A percentile compares a stretch with the other conserved stretches of the same genome.
Conservation (phyloP, 176 grass and related monocot species). For the Triticum turgidum region DNA sequence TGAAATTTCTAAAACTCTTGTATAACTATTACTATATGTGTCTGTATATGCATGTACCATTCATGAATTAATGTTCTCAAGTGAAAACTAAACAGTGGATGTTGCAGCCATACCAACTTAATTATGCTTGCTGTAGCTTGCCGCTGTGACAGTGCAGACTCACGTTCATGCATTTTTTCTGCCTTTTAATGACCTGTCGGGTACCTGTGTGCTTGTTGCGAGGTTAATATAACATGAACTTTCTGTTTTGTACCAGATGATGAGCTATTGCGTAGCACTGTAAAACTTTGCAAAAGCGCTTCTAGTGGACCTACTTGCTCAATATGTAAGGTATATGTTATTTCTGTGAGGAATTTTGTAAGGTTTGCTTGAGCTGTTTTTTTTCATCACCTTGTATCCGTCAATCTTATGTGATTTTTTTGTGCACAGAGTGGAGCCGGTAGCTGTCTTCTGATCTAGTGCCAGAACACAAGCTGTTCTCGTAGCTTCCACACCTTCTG, state of each 20-base stretch:
- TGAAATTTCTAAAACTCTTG: background rate
- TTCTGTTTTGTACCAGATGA: slow-evolving; percentile 36
- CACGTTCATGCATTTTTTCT: background rate
- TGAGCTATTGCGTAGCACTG: slow-evolving; percentile 38
- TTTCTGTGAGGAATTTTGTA: slow-evolving; percentile 25
- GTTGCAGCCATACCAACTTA: background rate
- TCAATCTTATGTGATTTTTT: slow-evolving; percentile 10
- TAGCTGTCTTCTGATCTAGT: slow-evolving; percentile 39
- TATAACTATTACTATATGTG: background rate
- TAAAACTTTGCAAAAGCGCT: slow-evolving; percentile 22
- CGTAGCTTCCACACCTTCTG: slow-evolving; percentile 51
- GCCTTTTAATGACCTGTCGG: background rate
- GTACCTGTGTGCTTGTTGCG: slow-evolving; percentile 3
- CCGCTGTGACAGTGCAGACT: background rate
- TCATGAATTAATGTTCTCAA: background rate
- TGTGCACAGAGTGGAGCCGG: slow-evolving; percentile 46
- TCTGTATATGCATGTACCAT: background rate
- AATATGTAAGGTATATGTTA: slow-evolving; percentile 51
- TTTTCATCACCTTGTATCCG: background rate
- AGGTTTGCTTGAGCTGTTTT: slow-evolving; percentile 14
- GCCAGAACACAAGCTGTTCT: slow-evolving; percentile 49
- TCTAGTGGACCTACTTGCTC: slow-evolving; percentile 40
- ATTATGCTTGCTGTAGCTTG: background rate
- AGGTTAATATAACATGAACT: background rate
- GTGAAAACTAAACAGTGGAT: background rate